phyloP scores from a whole-genome alignment of 2,329 filamentous ascomycete genomes.

The Stemphylium lycopersici region DNA sequence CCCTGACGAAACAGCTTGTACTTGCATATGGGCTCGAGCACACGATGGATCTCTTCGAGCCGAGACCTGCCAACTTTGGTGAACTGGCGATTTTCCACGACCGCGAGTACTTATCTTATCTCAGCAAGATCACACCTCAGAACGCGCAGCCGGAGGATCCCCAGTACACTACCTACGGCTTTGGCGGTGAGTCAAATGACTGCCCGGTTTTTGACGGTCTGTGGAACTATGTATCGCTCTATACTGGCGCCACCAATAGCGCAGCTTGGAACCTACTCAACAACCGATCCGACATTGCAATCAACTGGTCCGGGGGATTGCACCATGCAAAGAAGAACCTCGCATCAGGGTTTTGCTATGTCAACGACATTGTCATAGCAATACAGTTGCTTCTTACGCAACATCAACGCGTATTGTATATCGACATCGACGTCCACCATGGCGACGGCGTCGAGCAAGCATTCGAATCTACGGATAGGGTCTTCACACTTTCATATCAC shows the following conservation, averaged over 20 bases:
- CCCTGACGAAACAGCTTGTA: constrained; percentile 91
- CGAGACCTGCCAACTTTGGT: constrained; percentile 82
- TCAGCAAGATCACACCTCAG: constrained; percentile 62
- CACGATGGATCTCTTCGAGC: constrained; percentile 92
- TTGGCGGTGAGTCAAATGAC: constrained; percentile 74
- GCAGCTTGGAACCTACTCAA: constrained; percentile 88
- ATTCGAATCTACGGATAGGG: constrained; percentile 86
- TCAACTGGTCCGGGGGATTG: constrained; percentile 95
- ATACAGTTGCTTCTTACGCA: constrained; percentile 85
- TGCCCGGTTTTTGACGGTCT: constrained; percentile 96
- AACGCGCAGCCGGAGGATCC: constrained; percentile 52
- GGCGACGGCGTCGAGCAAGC: constrained; percentile 91
- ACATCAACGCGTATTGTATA: constrained; percentile 86
- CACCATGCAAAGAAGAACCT: constrained; percentile 96
- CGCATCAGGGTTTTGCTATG: constrained; percentile 96
- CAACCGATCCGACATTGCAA: constrained; percentile 89
- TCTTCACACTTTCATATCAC: constrained; percentile 94
- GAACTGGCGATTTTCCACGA: constrained; percentile 89
- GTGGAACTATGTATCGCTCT: constrained; percentile 93
- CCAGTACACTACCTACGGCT: constrained; percentile 71
- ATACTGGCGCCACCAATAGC: constrained; percentile 87
- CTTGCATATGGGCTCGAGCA: constrained; percentile 95
- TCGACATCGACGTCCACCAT: constrained; percentile 93
- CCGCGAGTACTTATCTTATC: constrained; percentile 87
- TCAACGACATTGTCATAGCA: constrained; percentile 96